A percentile compares a stretch with the other conserved stretches of the same genome.
These are phyloP conservation scores for Aureobasidium sp. DNA, from an alignment of 2,329 filamentous ascomycete genomes.

Conservation along the genomic window DNA sequence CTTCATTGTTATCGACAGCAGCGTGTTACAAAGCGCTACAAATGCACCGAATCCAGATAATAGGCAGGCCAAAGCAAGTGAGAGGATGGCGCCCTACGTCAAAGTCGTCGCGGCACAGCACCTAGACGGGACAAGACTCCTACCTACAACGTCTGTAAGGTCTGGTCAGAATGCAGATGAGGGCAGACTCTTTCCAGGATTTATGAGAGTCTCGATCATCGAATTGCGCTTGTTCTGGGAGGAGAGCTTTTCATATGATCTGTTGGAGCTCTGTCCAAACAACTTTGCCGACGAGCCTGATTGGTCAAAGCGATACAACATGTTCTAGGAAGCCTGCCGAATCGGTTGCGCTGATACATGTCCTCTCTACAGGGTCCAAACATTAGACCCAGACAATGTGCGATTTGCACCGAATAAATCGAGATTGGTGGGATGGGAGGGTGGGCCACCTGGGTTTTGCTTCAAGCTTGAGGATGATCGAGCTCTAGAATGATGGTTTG, in stretches of 20 bases:
- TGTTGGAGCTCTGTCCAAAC: not conserved
- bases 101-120: not conserved
- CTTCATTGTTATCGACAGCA: not conserved
- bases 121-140: not conserved
- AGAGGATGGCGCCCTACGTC: not conserved
- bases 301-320: not conserved
- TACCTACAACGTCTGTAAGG: not conserved
- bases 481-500: too few relatives aligned
- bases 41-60: not conserved
- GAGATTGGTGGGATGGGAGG: too few relatives aligned
- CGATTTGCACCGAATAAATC: too few relatives aligned
- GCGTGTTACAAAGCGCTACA: not conserved
- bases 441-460: too few relatives aligned
- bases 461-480: too few relatives aligned
- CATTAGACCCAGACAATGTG: too few relatives aligned
- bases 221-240: not conserved
- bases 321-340: not conserved
- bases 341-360: too few relatives aligned
- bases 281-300: not conserved
- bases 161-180: not conserved
- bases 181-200: not conserved
- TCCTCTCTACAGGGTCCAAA: not conserved
- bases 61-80: not conserved
- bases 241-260: not conserved
- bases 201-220: not conserved